Evolutionary conservation across 2,329 filamentous ascomycete genomes (phyloP).

Genomic region (Cladophialophora chaetospira): DNA sequence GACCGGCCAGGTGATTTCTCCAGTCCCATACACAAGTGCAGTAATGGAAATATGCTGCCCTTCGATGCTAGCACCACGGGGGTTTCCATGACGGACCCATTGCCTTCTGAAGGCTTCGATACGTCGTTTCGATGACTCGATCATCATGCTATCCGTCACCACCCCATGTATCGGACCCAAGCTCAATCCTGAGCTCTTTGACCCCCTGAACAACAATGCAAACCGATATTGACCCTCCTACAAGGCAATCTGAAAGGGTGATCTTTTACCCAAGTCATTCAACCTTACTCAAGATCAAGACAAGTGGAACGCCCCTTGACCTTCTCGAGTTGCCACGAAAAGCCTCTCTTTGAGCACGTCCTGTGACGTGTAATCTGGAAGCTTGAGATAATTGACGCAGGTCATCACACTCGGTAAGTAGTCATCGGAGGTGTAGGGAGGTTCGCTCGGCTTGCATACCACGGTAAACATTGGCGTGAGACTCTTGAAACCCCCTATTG

Average conservation of each 20-base stretch:
- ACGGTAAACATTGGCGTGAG: conserved; percentile 98
- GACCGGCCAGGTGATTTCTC: too few species aligned
- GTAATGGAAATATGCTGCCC: too few species aligned
- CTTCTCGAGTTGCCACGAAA: conserved; percentile 85
- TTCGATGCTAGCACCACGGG: too few species aligned
- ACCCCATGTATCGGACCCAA: not conserved
- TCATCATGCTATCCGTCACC: too few species aligned
- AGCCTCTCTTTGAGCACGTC: conserved; percentile 77
- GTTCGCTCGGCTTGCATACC: conserved; percentile 97
- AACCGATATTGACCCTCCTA: not conserved
- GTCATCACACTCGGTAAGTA: conserved; percentile 99
- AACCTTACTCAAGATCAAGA: conserved; percentile 56
- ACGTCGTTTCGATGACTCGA: too few species aligned
- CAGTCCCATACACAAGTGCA: too few species aligned
- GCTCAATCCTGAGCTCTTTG: not conserved
- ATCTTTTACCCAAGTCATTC: not conserved
- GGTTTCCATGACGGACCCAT: too few species aligned
- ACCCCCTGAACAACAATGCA: not conserved
- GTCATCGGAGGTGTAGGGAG: conserved; percentile 90
- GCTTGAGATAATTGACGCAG: conserved; percentile 97
- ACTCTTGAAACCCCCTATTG: conserved; percentile 96
- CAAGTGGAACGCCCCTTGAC: conserved; percentile 95
- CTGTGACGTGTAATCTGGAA: conserved; percentile 87
- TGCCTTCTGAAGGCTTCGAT: too few species aligned
- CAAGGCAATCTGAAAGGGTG: too few species aligned